These are phyloP conservation scores for Tulasnella sp. DNA, from an alignment of 768 basidiomycete species.

Conservation along the genomic window DNA sequence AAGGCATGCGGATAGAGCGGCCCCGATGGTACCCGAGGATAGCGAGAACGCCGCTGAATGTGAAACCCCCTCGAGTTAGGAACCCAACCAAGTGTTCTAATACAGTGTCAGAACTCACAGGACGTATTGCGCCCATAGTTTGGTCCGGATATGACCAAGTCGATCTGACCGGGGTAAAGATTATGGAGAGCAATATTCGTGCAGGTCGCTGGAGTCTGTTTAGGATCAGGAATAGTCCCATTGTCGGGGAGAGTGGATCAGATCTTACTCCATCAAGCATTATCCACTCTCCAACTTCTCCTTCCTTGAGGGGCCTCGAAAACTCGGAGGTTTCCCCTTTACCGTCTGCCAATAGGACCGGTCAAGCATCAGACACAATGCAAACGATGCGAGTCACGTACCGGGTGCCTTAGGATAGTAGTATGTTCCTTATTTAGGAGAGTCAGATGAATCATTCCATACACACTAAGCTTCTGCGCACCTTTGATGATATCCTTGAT, in stretches of 20 bases:
- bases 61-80: background rate
- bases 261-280: slow-evolving; percentile 72
- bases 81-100: background rate
- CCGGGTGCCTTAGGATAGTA: slow-evolving; percentile 69
- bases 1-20: slow-evolving; percentile 75
- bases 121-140: slow-evolving; percentile 84
- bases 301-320: slow-evolving; percentile 65
- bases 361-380: background rate
- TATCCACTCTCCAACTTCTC: slow-evolving; percentile 87
- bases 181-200: slow-evolving; percentile 89
- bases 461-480: slow-evolving; percentile 27
- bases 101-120: slow-evolving; percentile 43
- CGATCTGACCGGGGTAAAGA: slow-evolving; percentile 75
- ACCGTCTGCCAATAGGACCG: slow-evolving; percentile 45
- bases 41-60: slow-evolving; percentile 73
- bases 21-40: slow-evolving; percentile 90
- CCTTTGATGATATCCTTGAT: slow-evolving; percentile 70
- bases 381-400: slow-evolving; percentile 31
- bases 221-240: slow-evolving; percentile 21
- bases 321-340: slow-evolving; percentile 60
- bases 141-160: slow-evolving; percentile 87
- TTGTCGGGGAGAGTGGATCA: slow-evolving; percentile 9
- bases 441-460: background rate
- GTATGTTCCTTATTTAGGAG: slow-evolving; percentile 41
- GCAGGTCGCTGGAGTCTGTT: slow-evolving; percentile 87